Percentiles rank a stretch among this genome's conserved stretches.
Conservation (phyloP, 2,329 filamentous ascomycete genomes). For the Exophiala sp. region DNA sequence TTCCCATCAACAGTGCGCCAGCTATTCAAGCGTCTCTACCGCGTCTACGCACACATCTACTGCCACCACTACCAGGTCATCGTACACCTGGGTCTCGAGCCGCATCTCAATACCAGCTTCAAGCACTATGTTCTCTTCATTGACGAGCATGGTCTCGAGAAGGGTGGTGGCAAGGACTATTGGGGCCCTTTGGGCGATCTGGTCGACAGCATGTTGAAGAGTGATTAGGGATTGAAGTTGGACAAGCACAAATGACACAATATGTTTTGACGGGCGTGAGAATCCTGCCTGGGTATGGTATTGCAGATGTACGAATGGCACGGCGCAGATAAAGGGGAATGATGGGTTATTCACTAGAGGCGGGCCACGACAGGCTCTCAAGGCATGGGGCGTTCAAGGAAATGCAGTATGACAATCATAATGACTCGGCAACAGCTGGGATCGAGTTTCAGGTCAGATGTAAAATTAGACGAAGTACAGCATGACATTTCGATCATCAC, state of each 20-base stretch:
- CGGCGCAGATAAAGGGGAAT: too few relatives aligned
- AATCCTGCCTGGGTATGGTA: too few relatives aligned
- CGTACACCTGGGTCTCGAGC: conserved; percentile 88
- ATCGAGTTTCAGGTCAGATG: too few relatives aligned
- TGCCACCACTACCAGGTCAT: conserved; percentile 99
- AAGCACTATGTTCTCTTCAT: conserved; percentile 99
- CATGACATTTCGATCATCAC: too few relatives aligned
- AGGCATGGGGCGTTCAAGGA: too few relatives aligned
- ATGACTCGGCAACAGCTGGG: too few relatives aligned
- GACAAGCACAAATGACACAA: neutral
- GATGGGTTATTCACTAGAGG: too few relatives aligned
- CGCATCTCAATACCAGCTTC: conserved; percentile 97
- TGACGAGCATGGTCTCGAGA: conserved; percentile 85
- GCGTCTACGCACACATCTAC: conserved; percentile 98
- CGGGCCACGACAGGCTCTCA: too few relatives aligned
- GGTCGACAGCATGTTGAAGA: conserved; percentile 95
- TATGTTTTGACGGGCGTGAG: neutral
- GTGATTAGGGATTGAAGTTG: conserved; percentile 58
- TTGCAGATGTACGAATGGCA: too few relatives aligned
- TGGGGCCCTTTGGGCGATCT: conserved; percentile 94
- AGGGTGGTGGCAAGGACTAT: conserved; percentile 80
- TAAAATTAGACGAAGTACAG: too few relatives aligned
- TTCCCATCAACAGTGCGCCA: conserved; percentile 87
- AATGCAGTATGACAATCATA: too few relatives aligned
- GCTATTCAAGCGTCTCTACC: conserved; percentile 98